A percentile compares a stretch with the other conserved stretches of the same genome.
Evolutionary conservation across 2,329 filamentous ascomycete species (phyloP).

Genomic region (Elsinoe ampelina): DNA sequence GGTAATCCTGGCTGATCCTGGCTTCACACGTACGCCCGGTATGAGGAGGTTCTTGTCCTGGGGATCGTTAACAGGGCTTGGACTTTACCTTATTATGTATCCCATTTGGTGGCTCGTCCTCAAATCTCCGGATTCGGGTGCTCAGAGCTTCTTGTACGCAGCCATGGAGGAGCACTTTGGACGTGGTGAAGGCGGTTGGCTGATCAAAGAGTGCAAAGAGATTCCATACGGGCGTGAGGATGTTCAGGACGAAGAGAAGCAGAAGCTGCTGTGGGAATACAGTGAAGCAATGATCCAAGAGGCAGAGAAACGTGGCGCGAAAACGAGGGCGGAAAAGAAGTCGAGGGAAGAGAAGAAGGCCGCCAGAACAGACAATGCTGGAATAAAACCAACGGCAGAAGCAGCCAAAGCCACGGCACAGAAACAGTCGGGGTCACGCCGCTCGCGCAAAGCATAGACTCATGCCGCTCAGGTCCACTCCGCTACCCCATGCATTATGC

Average conservation of each 20-base stretch:
- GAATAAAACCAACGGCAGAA: constrained; percentile 10
- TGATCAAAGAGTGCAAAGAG: constrained; percentile 83
- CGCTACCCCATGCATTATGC: background rate
- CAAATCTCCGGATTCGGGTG: constrained; percentile 73
- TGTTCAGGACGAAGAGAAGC: constrained; percentile 65
- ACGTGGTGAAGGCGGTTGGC: constrained; percentile 54
- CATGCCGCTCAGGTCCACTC: background rate
- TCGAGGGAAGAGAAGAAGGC: constrained; percentile 31
- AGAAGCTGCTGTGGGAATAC: constrained; percentile 81
- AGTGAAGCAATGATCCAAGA: constrained; percentile 76
- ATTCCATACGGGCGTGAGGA: constrained; percentile 63
- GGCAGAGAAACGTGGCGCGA: constrained; percentile 69
- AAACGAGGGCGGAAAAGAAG: constrained; percentile 52
- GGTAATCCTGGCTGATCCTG: constrained; percentile 81
- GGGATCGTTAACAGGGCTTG: constrained; percentile 71
- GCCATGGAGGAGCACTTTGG: constrained; percentile 70
- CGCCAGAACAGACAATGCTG: constrained; percentile 23
- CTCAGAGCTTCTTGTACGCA: constrained; percentile 77
- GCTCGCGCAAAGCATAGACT: constrained; percentile 1
- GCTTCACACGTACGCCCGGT: constrained; percentile 73
- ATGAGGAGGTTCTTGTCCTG: constrained; percentile 79
- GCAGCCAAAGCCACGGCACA: constrained; percentile 1
- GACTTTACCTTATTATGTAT: constrained; percentile 69
- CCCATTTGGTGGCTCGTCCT: constrained; percentile 77
- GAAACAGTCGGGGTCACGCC: constrained; percentile 1